phyloP scores from a whole-genome alignment of 2,329 filamentous ascomycete genomes.

The Phyllosticta paracitricarpa region DNA sequence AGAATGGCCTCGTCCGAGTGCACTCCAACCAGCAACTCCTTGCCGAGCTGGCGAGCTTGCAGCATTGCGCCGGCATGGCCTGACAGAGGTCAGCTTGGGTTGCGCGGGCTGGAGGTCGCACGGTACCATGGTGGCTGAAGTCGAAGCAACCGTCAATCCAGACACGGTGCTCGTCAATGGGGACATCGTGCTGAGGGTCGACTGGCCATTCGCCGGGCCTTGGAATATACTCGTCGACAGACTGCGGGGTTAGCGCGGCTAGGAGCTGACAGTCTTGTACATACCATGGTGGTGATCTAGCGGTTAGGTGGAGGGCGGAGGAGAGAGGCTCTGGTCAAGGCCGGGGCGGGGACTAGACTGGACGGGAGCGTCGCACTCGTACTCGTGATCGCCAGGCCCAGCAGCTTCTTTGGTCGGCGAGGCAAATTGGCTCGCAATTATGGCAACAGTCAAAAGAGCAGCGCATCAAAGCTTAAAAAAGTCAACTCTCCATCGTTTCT shows the following conservation, averaged over 20 bases:
- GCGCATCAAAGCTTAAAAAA: not conserved
- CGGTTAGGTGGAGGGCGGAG: not conserved
- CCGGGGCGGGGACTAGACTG: not conserved
- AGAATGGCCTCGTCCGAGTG: conserved; percentile 94
- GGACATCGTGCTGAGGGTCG: conserved; percentile 50
- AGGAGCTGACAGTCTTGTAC: not conserved
- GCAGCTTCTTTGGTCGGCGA: not conserved
- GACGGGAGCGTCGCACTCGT: not conserved
- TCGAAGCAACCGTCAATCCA: conserved; percentile 99
- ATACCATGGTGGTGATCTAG: conserved; percentile 3
- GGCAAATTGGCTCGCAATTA: not conserved
- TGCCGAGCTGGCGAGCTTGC: conserved; percentile 84
- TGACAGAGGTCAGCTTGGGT: conserved; percentile 27
- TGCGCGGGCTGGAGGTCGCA: not conserved
- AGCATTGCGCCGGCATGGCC: conserved; percentile 95
- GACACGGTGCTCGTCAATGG: conserved; percentile 60
- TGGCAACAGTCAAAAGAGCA: not conserved
- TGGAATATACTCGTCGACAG: conserved; percentile 36
- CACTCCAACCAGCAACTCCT: conserved; percentile 81
- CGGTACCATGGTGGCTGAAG: conserved; percentile 89
- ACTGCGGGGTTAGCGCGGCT: conserved; percentile 1
- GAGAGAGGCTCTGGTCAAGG: not conserved
- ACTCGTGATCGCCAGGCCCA: not conserved
- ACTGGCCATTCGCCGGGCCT: conserved; percentile 52
- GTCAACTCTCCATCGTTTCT: too few relatives aligned